These are phyloP conservation scores for Pseudocercospora macadamiae DNA, from an alignment of 2,329 filamentous ascomycete species.

Conservation along the genomic window DNA sequence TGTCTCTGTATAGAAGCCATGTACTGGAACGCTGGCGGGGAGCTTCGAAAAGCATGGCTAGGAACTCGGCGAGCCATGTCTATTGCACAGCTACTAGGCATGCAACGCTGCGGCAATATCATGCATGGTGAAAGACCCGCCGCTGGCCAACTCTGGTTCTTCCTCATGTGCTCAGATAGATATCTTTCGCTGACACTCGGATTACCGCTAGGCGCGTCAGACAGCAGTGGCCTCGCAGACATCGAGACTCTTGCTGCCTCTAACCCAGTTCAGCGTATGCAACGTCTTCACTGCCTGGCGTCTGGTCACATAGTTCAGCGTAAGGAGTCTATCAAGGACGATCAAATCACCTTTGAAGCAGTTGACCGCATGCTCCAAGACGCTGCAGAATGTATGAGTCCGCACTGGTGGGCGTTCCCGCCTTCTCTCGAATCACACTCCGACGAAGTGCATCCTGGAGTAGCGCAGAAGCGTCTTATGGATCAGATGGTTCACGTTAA, in stretches of 20 bases:
- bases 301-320: neutral
- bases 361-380: neutral
- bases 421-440: neutral
- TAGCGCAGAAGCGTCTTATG: neutral
- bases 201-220: neutral
- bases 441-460: neutral
- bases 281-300: neutral
- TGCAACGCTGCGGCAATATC: neutral
- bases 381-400: neutral
- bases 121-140: neutral
- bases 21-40: conserved; percentile 4
- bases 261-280: neutral
- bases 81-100: neutral
- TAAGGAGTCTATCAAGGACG: neutral
- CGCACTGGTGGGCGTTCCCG: conserved; percentile 5
- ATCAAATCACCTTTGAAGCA: neutral
- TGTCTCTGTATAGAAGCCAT: conserved; percentile 7
- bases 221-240: neutral
- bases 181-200: conserved; percentile 6
- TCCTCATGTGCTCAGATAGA: conserved; percentile 1
- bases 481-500: conserved; percentile 4
- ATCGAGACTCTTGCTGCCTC: neutral
- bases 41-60: conserved; percentile 3
- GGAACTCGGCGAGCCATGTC: neutral
- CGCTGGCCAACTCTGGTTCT: neutral